A percentile compares a stretch with the other conserved stretches of the same genome.
These are phyloP conservation scores for Aspergillus hancockii DNA, from an alignment of 495 filamentous ascomycete species.

Conservation along the genomic window DNA sequence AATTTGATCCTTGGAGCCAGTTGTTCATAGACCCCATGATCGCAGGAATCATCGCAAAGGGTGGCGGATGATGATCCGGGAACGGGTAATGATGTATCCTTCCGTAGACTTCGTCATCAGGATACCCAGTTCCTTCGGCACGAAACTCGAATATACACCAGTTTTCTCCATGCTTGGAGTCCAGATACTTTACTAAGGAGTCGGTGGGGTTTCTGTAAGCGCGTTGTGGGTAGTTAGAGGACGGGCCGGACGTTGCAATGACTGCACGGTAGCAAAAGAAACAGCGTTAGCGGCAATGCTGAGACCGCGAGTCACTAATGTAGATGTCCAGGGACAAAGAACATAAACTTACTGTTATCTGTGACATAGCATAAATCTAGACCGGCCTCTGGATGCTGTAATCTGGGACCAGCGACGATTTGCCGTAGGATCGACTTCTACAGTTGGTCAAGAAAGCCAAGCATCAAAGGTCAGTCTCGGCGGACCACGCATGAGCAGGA, in stretches of 20 bases:
- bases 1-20: conserved; percentile 67
- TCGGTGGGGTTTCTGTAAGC: conserved; percentile 93
- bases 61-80: conserved; percentile 96
- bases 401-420: conserved; percentile 77
- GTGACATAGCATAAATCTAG: conserved; percentile 97
- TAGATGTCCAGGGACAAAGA: background rate
- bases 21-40: conserved; percentile 90
- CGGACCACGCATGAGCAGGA: conserved; percentile 8
- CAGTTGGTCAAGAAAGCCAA: conserved; percentile 19
- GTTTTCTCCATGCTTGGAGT: conserved; percentile 73
- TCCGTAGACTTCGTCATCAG: conserved; percentile 81
- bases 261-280: conserved; percentile 37
- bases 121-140: conserved; percentile 94
- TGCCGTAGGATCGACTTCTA: conserved; percentile 69
- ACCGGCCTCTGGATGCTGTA: conserved; percentile 79
- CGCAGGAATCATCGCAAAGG: conserved; percentile 81
- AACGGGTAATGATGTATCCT: conserved; percentile 89
- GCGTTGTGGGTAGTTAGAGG: conserved; percentile 80
- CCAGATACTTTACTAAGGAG: conserved; percentile 79
- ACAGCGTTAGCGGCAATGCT: background rate
- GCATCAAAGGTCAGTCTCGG: conserved; percentile 22
- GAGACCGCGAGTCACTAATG: background rate
- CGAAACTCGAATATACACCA: conserved; percentile 99
- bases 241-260: conserved; percentile 81
- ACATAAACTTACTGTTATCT: conserved; percentile 56